A percentile compares a stretch with the other conserved stretches of the same genome.
Conservation (phyloP, 2,329 filamentous ascomycete species). For the Massarina eburnea region DNA sequence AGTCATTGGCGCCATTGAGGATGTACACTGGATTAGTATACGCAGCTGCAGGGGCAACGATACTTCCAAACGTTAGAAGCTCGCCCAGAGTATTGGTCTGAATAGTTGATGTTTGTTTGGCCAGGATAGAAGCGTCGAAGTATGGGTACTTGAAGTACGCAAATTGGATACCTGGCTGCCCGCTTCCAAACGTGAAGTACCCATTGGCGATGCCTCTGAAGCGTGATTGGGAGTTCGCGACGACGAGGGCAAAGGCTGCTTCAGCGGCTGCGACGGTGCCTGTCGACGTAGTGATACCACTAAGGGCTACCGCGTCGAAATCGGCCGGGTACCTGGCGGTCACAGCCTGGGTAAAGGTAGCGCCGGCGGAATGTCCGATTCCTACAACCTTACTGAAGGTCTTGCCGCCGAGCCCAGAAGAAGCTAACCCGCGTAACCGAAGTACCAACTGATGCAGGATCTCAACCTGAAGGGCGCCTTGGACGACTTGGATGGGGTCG, state of each 20-base stretch:
- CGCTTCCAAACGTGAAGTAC: constrained; percentile 9
- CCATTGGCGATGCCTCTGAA: constrained; percentile 8
- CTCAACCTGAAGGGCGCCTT: constrained; percentile 41
- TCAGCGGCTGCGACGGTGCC: neutral
- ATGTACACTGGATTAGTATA: constrained; percentile 9
- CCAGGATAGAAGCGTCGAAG: constrained; percentile 3
- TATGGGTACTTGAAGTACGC: constrained; percentile 11
- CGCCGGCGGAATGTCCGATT: constrained; percentile 46
- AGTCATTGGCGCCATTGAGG: constrained; percentile 10
- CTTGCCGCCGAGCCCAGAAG: constrained; percentile 26
- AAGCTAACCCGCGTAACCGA: constrained; percentile 27
- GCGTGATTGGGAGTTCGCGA: constrained; percentile 8
- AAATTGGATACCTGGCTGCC: constrained; percentile 9
- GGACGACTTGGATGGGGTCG: constrained; percentile 43
- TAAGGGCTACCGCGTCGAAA: constrained; percentile 42
- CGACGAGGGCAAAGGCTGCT: constrained; percentile 21
- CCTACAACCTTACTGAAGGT: constrained; percentile 41
- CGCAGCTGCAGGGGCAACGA: constrained; percentile 2
- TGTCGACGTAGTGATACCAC: constrained; percentile 26
- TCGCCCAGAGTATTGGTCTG: constrained; percentile 10
- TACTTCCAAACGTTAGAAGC: constrained; percentile 5
- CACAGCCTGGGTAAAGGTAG: constrained; percentile 36
- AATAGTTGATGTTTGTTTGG: constrained; percentile 8
- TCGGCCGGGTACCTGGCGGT: constrained; percentile 35
- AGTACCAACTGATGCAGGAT: constrained; percentile 39